These are phyloP conservation scores for Xylaria polymorpha DNA, from an alignment of 2,329 filamentous ascomycete genomes.

Conservation along the genomic window DNA sequence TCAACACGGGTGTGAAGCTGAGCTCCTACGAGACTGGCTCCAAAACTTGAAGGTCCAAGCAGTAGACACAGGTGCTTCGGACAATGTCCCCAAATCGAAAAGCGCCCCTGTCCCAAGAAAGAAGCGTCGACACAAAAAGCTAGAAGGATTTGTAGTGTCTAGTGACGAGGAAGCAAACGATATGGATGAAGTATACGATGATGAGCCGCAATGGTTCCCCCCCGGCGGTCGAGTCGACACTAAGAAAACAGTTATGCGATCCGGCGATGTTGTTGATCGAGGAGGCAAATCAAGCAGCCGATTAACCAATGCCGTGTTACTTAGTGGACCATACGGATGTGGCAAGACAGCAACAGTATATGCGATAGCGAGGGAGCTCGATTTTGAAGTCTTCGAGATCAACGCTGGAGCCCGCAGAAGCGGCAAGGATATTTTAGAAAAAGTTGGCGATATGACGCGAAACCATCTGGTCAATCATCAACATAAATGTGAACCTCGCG, in stretches of 20 bases:
- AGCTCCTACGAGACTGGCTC: conserved; percentile 84
- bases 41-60: conserved; percentile 78
- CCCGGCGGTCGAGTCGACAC: conserved; percentile 52
- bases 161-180: conserved; percentile 79
- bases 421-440: conserved; percentile 90
- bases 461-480: conserved; percentile 84
- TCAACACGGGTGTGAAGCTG: conserved; percentile 76
- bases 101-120: conserved; percentile 58
- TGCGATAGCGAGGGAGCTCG: conserved; percentile 90
- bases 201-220: conserved; percentile 62
- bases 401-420: conserved; percentile 84
- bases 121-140: conserved; percentile 76
- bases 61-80: conserved; percentile 71
- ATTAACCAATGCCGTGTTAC: conserved; percentile 80
- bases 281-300: conserved; percentile 58
- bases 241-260: conserved; percentile 67
- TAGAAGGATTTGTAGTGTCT: conserved; percentile 83
- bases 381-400: conserved; percentile 95
- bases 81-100: conserved; percentile 51
- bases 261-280: conserved; percentile 42
- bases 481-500: conserved; percentile 49
- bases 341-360: conserved; percentile 95
- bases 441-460: conserved; percentile 94
- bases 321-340: conserved; percentile 89
- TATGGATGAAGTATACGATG: conserved; percentile 75